Conservation (phyloP, 2,329 filamentous ascomycete species). For the Fusarium papillatum region DNA sequence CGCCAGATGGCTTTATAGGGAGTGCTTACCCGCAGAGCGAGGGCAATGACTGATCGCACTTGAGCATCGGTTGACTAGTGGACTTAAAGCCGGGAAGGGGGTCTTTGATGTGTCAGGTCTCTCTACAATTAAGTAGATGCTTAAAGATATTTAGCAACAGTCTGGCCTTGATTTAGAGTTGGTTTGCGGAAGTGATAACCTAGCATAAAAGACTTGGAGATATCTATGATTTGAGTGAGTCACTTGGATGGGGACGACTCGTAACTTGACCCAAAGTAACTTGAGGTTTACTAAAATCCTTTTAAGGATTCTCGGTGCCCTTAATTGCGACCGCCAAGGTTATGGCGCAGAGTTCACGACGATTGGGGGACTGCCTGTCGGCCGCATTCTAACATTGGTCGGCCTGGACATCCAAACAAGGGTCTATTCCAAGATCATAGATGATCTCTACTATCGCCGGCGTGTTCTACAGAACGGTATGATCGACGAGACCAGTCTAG, state of each 20-base stretch:
- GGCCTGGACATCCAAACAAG: not conserved
- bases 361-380: not conserved
- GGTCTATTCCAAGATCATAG: not conserved
- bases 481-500: not conserved
- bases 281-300: not conserved
- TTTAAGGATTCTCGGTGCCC: not conserved
- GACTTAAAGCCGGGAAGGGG: too few species aligned
- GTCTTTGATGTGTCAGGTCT: too few species aligned
- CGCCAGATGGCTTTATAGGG: constrained; percentile 9
- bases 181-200: too few species aligned
- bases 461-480: not conserved
- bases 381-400: not conserved
- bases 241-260: too few species aligned
- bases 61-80: too few species aligned
- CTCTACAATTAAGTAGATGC: not conserved
- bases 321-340: not conserved
- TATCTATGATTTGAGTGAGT: too few species aligned
- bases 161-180: not conserved
- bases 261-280: too few species aligned
- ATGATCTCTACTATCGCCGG: not conserved
- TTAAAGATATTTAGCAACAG: not conserved
- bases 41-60: too few species aligned
- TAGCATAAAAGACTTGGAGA: too few species aligned
- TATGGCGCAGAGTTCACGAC: not conserved
- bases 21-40: not conserved